Evolutionary conservation across 2,329 filamentous ascomycete genomes (phyloP).

Genomic region (Ophiocordyceps unilateralis): DNA sequence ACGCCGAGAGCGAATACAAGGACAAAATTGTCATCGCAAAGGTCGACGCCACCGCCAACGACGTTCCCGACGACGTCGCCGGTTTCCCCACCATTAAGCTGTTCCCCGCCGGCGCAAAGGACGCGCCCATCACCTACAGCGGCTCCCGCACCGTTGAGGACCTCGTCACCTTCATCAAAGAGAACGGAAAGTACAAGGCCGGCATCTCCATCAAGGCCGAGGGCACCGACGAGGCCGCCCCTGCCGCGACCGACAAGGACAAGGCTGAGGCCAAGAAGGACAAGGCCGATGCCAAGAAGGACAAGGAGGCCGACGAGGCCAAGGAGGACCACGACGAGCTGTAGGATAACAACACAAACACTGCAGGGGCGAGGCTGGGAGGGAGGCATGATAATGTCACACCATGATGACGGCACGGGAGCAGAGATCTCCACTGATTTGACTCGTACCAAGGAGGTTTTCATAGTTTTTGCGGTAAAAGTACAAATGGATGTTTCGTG

Average conservation of each 20-base stretch:
- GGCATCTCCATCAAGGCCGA: constrained; percentile 42
- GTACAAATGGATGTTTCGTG: constrained; percentile 3
- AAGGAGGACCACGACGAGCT: constrained; percentile 52
- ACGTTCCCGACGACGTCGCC: constrained; percentile 89
- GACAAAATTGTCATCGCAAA: constrained; percentile 86
- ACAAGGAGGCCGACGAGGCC: constrained; percentile 17
- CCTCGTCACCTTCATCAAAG: constrained; percentile 77
- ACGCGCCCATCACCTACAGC: constrained; percentile 66
- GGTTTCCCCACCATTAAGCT: constrained; percentile 99
- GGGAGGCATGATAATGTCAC: constrained; percentile 7
- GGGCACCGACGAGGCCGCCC: constrained; percentile 35
- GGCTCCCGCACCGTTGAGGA: constrained; percentile 84
- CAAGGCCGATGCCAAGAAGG: neutral
- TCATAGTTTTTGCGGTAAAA: constrained; percentile 9
- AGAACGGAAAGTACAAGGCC: constrained; percentile 83
- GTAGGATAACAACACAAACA: constrained; percentile 26
- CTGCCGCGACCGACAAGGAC: constrained; percentile 31
- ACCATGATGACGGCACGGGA: constrained; percentile 13
- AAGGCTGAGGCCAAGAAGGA: constrained; percentile 24
- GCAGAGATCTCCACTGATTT: constrained; percentile 12
- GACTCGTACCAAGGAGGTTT: constrained; percentile 5
- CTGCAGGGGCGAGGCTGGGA: neutral
- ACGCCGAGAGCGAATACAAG: constrained; percentile 62
- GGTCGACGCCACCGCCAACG: constrained; percentile 91
- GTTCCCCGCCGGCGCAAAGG: constrained; percentile 81